Evolutionary conservation across 1,284 basidiomycete species (phyloP).

Genomic region (Cutaneotrichosporon mucoides): DNA sequence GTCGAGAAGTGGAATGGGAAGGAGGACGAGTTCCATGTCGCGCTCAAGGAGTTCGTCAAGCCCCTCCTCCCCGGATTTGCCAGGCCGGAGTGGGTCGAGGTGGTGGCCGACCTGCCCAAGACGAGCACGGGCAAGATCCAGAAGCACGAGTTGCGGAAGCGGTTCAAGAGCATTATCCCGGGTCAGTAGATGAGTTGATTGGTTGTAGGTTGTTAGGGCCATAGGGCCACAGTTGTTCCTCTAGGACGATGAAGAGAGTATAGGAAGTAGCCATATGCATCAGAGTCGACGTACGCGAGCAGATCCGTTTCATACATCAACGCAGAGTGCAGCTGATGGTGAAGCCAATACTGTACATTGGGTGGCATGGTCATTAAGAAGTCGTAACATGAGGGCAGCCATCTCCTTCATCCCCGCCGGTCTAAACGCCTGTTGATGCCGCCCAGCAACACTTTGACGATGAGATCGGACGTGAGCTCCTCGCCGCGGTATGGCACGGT

Average conservation of each 20-base stretch:
- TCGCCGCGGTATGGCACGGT: slow-evolving; percentile 40
- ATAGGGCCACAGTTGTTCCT: no score
- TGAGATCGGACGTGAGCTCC: slow-evolving; percentile 31
- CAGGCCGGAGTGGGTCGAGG: slow-evolving; percentile 22
- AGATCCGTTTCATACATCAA: no score
- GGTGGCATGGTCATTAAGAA: no score
- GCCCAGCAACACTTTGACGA: slow-evolving; percentile 43
- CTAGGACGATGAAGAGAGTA: no score
- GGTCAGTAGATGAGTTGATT: neutral
- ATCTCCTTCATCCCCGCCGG: neutral
- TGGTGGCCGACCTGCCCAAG: slow-evolving; percentile 62
- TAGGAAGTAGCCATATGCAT: no score
- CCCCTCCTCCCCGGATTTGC: slow-evolving; percentile 20
- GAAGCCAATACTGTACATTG: no score
- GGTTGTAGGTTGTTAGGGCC: no score
- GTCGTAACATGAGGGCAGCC: no score
- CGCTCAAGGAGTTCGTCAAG: slow-evolving; percentile 15
- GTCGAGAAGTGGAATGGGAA: slow-evolving; percentile 2
- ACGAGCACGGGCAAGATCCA: slow-evolving; percentile 83
- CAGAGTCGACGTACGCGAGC: no score
- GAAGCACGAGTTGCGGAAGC: slow-evolving; percentile 63
- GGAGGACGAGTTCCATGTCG: slow-evolving; percentile 10
- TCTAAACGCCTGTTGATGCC: slow-evolving; percentile 43
- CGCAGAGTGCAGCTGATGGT: no score
- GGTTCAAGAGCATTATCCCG: slow-evolving; percentile 11